Conservation (phyloP, 2,329 filamentous ascomycete species). For the Ramularia endophylla region DNA sequence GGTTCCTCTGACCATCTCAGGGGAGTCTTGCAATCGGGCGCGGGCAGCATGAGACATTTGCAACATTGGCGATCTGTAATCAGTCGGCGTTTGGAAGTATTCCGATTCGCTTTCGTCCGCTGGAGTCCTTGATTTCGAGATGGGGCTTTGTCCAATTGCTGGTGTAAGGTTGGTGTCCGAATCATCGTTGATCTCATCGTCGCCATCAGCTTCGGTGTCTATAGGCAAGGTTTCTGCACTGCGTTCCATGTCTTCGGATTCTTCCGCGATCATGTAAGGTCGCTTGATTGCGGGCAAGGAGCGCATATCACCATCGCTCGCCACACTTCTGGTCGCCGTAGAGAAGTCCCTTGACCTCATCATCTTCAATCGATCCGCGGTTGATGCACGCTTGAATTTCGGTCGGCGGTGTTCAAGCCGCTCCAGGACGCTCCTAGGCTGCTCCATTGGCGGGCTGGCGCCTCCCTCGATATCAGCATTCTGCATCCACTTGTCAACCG, state of each 20-base stretch:
- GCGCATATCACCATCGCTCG: constrained; percentile 50
- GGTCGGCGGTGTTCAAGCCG: constrained; percentile 50
- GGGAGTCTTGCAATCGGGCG: constrained; percentile 21
- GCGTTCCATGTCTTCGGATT: constrained; percentile 32
- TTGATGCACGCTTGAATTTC: constrained; percentile 48
- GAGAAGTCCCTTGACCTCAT: constrained; percentile 41
- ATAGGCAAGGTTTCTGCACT: constrained; percentile 42
- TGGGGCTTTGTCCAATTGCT: constrained; percentile 26
- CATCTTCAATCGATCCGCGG: constrained; percentile 27
- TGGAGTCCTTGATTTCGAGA: constrained; percentile 25
- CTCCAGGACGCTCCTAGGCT: constrained; percentile 54
- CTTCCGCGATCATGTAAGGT: constrained; percentile 42
- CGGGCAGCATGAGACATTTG: constrained; percentile 22
- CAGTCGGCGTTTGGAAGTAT: constrained; percentile 39
- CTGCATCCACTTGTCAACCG: constrained; percentile 89
- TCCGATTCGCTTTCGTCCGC: constrained; percentile 33
- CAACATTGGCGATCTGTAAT: constrained; percentile 16
- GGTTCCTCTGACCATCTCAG: constrained; percentile 24
- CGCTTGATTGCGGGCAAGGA: constrained; percentile 32
- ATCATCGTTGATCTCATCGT: constrained; percentile 83
- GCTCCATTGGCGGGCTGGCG: constrained; percentile 53
- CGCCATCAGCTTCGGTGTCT: constrained; percentile 78
- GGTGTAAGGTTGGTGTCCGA: constrained; percentile 42
- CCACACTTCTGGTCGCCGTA: constrained; percentile 47
- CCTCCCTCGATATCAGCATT: constrained; percentile 50